phyloP scores from a whole-genome alignment of 2,329 filamentous ascomycete species.

The Alternaria hordeiaustralica region DNA sequence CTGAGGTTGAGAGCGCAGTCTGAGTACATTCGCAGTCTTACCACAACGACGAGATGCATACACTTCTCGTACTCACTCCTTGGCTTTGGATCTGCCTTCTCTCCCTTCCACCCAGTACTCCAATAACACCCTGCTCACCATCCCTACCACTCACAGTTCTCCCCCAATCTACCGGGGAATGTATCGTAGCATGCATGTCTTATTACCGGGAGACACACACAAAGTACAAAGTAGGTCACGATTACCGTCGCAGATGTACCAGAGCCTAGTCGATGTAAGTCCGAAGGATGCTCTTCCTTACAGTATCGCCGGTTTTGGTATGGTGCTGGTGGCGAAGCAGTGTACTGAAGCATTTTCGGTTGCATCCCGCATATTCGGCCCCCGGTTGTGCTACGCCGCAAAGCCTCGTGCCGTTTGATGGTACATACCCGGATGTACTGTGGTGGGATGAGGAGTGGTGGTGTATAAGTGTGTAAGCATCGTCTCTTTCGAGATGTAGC shows the following conservation, averaged over 20 bases:
- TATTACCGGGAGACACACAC: neutral
- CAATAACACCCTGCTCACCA: neutral
- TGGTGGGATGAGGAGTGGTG: neutral
- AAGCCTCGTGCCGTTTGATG: neutral
- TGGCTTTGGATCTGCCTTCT: neutral
- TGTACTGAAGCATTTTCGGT: slow-evolving; percentile 6
- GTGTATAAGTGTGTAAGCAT: slow-evolving; percentile 4
- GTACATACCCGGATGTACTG: neutral
- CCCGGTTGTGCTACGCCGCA: neutral
- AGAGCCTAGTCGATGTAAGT: neutral
- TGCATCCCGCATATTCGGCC: slow-evolving; percentile 3
- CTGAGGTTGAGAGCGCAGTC: neutral
- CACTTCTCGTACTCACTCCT: neutral
- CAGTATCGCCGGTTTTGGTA: neutral
- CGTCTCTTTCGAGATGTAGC: neutral
- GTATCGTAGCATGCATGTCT: neutral
- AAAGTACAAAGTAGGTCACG: neutral
- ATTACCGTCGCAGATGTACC: neutral
- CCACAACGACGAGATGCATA: neutral
- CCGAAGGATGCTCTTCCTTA: neutral
- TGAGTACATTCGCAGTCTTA: neutral
- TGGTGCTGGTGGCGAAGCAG: slow-evolving; percentile 1
- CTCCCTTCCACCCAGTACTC: neutral
- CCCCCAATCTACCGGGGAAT: neutral
- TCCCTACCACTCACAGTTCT: neutral